These are phyloP conservation scores for Trypanosoma melophagium DNA, from an alignment of 208 protist genomes.

Conservation along the genomic window DNA sequence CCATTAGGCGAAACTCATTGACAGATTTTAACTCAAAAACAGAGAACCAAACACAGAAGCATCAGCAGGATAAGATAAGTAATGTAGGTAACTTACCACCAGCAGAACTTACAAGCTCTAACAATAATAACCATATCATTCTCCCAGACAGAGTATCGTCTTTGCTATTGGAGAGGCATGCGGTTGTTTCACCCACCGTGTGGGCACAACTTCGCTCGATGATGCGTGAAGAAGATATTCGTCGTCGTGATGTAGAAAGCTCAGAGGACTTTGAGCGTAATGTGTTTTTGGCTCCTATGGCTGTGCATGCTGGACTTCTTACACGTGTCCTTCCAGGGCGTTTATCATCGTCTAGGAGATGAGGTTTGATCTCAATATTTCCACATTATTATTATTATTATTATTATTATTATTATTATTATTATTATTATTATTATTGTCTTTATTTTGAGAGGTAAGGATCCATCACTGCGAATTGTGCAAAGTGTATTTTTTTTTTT, in stretches of 20 bases:
- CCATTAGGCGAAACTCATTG: conserved; percentile 10
- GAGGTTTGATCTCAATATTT: background rate
- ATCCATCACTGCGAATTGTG: background rate
- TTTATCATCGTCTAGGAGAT: background rate
- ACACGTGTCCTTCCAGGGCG: conserved; percentile 8
- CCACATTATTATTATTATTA: conserved; percentile 4
- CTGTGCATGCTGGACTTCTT: conserved; percentile 48
- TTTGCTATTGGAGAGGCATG: background rate
- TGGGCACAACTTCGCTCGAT: conserved; percentile 43
- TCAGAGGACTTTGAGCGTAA: conserved; percentile 46
- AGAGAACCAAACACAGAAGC: background rate
- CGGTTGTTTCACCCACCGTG: background rate
- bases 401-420: conserved; percentile 6
- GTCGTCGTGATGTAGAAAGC: conserved; percentile 61
- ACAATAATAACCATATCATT: background rate
- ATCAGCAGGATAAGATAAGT: background rate
- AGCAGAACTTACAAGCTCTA: background rate
- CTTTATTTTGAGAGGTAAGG: background rate
- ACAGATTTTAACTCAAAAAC: background rate
- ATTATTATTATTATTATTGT: background rate
- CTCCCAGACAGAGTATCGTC: background rate
- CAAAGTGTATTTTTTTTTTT: conserved; percentile 1
- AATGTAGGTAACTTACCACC: background rate
- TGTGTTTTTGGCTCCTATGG: conserved; percentile 37
- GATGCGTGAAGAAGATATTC: conserved; percentile 65